Percentiles rank a stretch among this genome's conserved stretches.
Conservation (phyloP, 2,329 filamentous ascomycete genomes). For the Zymoseptoria passerinii region DNA sequence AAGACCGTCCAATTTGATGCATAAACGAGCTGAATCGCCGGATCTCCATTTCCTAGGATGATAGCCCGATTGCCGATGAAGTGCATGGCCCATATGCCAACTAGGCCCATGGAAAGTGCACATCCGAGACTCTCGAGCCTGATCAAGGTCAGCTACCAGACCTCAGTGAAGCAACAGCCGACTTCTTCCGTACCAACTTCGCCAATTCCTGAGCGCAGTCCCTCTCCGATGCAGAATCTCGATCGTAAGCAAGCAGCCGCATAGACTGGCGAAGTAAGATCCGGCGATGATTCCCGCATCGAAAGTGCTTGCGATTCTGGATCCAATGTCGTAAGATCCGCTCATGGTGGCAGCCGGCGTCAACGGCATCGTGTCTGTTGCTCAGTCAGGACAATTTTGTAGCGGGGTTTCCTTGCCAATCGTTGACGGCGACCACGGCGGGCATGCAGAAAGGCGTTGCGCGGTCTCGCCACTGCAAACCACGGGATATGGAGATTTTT, state of each 20-base stretch:
- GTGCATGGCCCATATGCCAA: slow-evolving; percentile 53
- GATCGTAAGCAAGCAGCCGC: slow-evolving; percentile 69
- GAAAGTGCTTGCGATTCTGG: slow-evolving; percentile 33
- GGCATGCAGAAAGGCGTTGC: not conserved
- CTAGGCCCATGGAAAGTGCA: slow-evolving; percentile 38
- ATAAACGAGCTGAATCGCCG: slow-evolving; percentile 64
- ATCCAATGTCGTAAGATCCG: slow-evolving; percentile 1
- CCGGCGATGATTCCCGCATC: slow-evolving; percentile 57
- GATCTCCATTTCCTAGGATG: slow-evolving; percentile 52
- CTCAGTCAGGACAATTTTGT: not conserved
- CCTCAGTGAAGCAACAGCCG: not conserved
- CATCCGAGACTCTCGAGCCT: slow-evolving; percentile 37
- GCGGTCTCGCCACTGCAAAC: not conserved
- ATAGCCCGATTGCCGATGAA: slow-evolving; percentile 78
- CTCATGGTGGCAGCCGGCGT: not conserved
- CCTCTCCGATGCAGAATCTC: slow-evolving; percentile 63
- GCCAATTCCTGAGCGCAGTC: slow-evolving; percentile 23
- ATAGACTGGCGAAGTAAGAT: slow-evolving; percentile 60
- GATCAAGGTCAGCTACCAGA: slow-evolving; percentile 1
- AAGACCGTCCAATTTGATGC: slow-evolving; percentile 61
- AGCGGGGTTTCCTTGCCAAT: not conserved
- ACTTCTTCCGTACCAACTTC: slow-evolving; percentile 25
- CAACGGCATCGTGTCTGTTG: not conserved
- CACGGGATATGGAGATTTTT: not conserved
- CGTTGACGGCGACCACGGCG: not conserved